Conservation (phyloP, 495 filamentous ascomycete genomes). For the Podospora anserina region DNA sequence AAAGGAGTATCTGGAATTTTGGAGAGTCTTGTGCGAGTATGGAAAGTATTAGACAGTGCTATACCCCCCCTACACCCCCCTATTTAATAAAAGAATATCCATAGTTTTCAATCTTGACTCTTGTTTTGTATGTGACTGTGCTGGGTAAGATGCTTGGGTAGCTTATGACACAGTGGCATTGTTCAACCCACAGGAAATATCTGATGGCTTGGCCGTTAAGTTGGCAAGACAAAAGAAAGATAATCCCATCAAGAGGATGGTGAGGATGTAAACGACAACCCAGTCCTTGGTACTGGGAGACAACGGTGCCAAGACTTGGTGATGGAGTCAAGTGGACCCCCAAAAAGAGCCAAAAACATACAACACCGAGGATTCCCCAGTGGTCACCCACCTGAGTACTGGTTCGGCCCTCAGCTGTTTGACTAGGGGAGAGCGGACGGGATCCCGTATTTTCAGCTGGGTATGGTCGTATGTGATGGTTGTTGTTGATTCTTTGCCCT, state of each 20-base stretch:
- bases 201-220: no score
- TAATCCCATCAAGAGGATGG: no score
- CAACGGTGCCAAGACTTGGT: not conserved
- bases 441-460: slow-evolving; percentile 39
- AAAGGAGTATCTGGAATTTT: not conserved
- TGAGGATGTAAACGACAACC: no score
- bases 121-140: no score
- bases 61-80: not conserved
- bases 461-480: slow-evolving; percentile 7
- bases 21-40: not conserved
- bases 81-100: not conserved
- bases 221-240: no score
- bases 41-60: not conserved
- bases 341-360: not conserved
- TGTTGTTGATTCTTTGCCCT: no score
- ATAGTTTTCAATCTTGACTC: not conserved
- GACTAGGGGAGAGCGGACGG: slow-evolving; percentile 53
- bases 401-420: slow-evolving; percentile 22
- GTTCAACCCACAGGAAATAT: no score
- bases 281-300: no score
- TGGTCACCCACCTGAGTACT: not conserved
- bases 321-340: not conserved
- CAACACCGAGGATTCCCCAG: not conserved
- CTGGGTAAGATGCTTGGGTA: no score
- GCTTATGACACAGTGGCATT: no score